These are phyloP conservation scores for Malus hybrid DNA, from an alignment of 331 rosid genomes.

Conservation along the genomic window DNA sequence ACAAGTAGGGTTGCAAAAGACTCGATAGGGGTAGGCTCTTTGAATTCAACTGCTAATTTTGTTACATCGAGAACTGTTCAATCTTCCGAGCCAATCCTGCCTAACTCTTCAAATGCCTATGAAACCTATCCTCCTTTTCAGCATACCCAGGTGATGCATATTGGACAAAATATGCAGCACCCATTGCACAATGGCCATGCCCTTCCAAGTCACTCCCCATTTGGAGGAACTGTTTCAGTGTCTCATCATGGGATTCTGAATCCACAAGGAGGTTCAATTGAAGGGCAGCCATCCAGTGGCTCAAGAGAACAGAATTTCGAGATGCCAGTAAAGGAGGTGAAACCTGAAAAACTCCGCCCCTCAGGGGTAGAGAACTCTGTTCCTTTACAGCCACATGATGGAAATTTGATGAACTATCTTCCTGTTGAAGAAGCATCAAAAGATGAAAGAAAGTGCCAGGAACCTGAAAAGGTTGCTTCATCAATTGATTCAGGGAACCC, in stretches of 20 bases:
- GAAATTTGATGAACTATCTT: slow-evolving; percentile 24
- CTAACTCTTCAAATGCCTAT: slow-evolving; percentile 38
- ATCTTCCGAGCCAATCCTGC: slow-evolving; percentile 48
- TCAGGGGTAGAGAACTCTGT: slow-evolving; percentile 24
- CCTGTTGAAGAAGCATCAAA: slow-evolving; percentile 41
- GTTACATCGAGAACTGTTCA: slow-evolving; percentile 30
- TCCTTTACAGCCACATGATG: slow-evolving; percentile 40
- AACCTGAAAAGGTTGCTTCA: slow-evolving; percentile 16
- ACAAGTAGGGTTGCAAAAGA: slow-evolving; percentile 25
- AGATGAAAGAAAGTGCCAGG: slow-evolving; percentile 39
- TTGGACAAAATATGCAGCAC: slow-evolving; percentile 37
- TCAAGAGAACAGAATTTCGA: slow-evolving; percentile 36
- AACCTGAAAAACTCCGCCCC: slow-evolving; percentile 28
- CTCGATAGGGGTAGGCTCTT: slow-evolving; percentile 28
- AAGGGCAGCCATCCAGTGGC: slow-evolving; percentile 33
- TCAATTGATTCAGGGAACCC: neutral
- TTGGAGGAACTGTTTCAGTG: slow-evolving; percentile 26
- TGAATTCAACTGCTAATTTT: slow-evolving; percentile 30
- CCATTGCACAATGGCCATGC: slow-evolving; percentile 32
- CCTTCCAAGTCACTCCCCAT: slow-evolving; percentile 31
- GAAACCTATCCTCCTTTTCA: slow-evolving; percentile 33
- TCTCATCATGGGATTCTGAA: slow-evolving; percentile 30
- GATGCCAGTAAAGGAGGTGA: slow-evolving; percentile 25
- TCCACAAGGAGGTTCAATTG: slow-evolving; percentile 33
- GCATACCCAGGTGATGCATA: slow-evolving; percentile 36